phyloP scores from a whole-genome alignment of 2,329 filamentous ascomycete species.

The Exophiala spinifera region DNA sequence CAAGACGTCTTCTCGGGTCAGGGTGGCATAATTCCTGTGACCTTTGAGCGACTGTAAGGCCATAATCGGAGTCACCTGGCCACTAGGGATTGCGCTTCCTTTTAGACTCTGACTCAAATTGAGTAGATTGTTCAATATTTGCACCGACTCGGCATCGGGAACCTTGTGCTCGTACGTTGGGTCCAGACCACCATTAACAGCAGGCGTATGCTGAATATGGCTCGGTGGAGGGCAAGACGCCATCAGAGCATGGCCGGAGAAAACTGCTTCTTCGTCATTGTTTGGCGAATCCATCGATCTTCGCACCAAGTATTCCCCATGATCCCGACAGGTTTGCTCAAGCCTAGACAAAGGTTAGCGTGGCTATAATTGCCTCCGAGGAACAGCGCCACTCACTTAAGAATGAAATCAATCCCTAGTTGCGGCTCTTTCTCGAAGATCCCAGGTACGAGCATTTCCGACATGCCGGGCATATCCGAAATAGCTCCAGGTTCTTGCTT shows the following conservation, averaged over 20 bases:
- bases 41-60: slow-evolving; percentile 79
- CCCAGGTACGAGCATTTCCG: not conserved
- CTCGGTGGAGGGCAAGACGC: slow-evolving; percentile 77
- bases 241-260: slow-evolving; percentile 91
- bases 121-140: slow-evolving; percentile 73
- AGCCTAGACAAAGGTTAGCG: slow-evolving; percentile 36
- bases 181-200: slow-evolving; percentile 33
- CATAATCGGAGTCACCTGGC: slow-evolving; percentile 83
- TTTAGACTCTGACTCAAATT: slow-evolving; percentile 80
- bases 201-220: slow-evolving; percentile 54
- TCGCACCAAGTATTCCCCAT: slow-evolving; percentile 74
- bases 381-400: slow-evolving; percentile 39
- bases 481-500: slow-evolving; percentile 24
- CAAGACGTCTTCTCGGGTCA: slow-evolving; percentile 67
- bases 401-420: slow-evolving; percentile 47
- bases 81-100: slow-evolving; percentile 61
- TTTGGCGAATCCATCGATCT: slow-evolving; percentile 51
- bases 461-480: slow-evolving; percentile 33
- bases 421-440: slow-evolving; percentile 47
- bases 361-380: not conserved
- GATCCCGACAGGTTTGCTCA: slow-evolving; percentile 89
- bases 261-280: slow-evolving; percentile 59
- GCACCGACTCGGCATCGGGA: slow-evolving; percentile 63
- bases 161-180: slow-evolving; percentile 66
- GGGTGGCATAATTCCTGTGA: slow-evolving; percentile 65